Evolutionary conservation across 768 basidiomycete genomes (phyloP).

Genomic region (Kwoniella sp.): DNA sequence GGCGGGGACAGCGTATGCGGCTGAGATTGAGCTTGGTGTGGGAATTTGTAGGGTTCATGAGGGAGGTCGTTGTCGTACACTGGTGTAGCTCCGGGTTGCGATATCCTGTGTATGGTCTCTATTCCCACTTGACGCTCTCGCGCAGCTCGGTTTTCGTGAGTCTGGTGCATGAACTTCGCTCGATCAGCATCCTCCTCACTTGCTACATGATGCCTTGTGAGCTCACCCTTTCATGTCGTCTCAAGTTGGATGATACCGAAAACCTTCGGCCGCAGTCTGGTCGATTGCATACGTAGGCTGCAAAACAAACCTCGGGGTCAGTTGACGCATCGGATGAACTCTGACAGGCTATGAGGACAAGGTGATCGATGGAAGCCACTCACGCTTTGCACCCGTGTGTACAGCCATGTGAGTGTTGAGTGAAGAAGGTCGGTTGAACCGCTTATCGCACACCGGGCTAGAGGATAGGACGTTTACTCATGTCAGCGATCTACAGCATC

Average conservation of each 20-base stretch:
- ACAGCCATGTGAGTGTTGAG: slow-evolving; percentile 53
- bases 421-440: slow-evolving; percentile 51
- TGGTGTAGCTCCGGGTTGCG: neutral
- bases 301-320: neutral
- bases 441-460: slow-evolving; percentile 51
- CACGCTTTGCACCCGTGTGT: slow-evolving; percentile 54
- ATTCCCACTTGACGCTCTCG: neutral
- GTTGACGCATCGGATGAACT: neutral
- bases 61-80: neutral
- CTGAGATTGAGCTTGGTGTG: neutral
- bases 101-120: neutral
- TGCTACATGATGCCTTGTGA: neutral
- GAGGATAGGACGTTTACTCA: slow-evolving; percentile 23
- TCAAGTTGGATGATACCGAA: slow-evolving; percentile 50
- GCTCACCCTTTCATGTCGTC: slow-evolving; percentile 48
- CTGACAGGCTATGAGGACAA: too few relatives aligned
- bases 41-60: neutral
- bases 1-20: neutral
- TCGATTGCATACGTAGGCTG: slow-evolving; percentile 35
- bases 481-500: neutral
- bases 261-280: slow-evolving; percentile 46
- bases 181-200: neutral
- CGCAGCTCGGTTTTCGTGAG: slow-evolving; percentile 14
- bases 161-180: slow-evolving; percentile 1
- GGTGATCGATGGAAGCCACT: neutral